Conservation (phyloP, 2,329 filamentous ascomycete genomes). For the Aspergillus quadricinctus region DNA sequence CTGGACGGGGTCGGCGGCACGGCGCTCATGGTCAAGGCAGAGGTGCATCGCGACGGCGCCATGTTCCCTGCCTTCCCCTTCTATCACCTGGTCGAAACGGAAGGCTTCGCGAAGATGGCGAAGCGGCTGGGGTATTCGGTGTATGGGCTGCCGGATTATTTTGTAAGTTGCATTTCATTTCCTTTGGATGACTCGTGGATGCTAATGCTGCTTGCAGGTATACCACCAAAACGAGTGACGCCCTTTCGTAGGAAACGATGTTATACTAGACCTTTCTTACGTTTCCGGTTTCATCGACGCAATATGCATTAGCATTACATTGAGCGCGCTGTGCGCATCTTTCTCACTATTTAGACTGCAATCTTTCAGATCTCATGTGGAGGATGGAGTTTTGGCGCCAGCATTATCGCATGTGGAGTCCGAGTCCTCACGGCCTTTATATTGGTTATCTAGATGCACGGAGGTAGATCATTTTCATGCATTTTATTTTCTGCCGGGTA, state of each 20-base stretch:
- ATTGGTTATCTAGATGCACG: not conserved
- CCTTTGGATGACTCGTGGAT: not conserved
- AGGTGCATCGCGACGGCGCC: slow-evolving; percentile 93
- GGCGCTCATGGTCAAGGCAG: slow-evolving; percentile 87
- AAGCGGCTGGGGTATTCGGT: slow-evolving; percentile 78
- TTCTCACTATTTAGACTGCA: not conserved
- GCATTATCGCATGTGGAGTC: not conserved
- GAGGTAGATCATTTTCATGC: not conserved
- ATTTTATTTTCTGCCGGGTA: not conserved
- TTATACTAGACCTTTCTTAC: not conserved
- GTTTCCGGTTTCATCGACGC: not conserved
- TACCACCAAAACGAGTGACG: slow-evolving; percentile 89
- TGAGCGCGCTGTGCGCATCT: slow-evolving; percentile 6
- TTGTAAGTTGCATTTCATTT: slow-evolving; percentile 55
- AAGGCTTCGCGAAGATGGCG: slow-evolving; percentile 98
- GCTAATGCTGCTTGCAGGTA: slow-evolving; percentile 51
- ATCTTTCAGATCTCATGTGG: not conserved
- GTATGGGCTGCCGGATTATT: slow-evolving; percentile 92
- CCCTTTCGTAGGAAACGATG: not conserved
- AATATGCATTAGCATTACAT: not conserved
- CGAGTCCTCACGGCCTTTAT: not conserved
- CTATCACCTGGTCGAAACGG: slow-evolving; percentile 95
- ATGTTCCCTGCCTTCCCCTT: slow-evolving; percentile 98
- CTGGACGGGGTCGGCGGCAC: slow-evolving; percentile 94
- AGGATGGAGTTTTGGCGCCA: not conserved